A percentile compares a stretch with the other conserved stretches of the same genome.
Conservation (phyloP, 805 yeast genomes). For the Wickerhamiella dianesei region DNA sequence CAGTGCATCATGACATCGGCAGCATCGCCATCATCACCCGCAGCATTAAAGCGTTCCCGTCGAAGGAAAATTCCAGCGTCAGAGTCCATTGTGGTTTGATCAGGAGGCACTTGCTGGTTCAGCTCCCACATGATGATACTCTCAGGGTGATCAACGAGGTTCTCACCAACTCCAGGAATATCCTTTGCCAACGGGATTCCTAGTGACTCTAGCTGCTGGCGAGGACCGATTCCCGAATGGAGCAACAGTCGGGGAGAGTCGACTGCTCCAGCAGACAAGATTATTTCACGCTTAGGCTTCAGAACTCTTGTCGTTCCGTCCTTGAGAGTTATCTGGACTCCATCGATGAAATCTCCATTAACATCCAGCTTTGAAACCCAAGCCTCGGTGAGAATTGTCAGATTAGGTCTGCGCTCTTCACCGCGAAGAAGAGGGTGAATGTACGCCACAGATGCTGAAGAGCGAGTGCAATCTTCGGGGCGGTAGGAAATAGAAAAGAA, state of each 20-base stretch:
- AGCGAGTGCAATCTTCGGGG: slow-evolving; percentile 17
- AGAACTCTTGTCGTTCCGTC: slow-evolving; percentile 18
- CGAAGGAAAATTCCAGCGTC: slow-evolving; percentile 11
- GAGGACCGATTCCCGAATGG: slow-evolving; percentile 26
- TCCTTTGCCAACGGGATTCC: slow-evolving; percentile 22
- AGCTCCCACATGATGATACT: slow-evolving; percentile 13
- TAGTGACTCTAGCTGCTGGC: slow-evolving; percentile 20
- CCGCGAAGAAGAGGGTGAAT: slow-evolving; percentile 19
- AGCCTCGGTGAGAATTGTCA: slow-evolving; percentile 10
- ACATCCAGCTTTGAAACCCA: slow-evolving; percentile 16
- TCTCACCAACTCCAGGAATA: slow-evolving; percentile 25
- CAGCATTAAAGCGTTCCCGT: slow-evolving; percentile 6
- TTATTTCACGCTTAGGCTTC: slow-evolving; percentile 22
- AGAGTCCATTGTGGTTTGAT: slow-evolving; percentile 13
- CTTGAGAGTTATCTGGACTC: slow-evolving; percentile 20
- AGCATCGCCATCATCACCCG: slow-evolving; percentile 7
- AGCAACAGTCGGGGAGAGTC: slow-evolving; percentile 25
- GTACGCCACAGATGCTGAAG: slow-evolving; percentile 21
- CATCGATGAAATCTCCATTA: slow-evolving; percentile 18
- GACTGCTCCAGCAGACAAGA: slow-evolving; percentile 24
- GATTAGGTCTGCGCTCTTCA: slow-evolving; percentile 7
- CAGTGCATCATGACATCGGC: slow-evolving; percentile 14
- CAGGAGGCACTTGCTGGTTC: slow-evolving; percentile 8
- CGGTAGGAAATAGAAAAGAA: slow-evolving; percentile 11
- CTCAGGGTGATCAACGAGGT: slow-evolving; percentile 25